A percentile compares a stretch with the other conserved stretches of the same genome.
These are phyloP conservation scores for Rosa multiflora DNA, from an alignment of 306 rosid genomes.

Conservation along the genomic window DNA sequence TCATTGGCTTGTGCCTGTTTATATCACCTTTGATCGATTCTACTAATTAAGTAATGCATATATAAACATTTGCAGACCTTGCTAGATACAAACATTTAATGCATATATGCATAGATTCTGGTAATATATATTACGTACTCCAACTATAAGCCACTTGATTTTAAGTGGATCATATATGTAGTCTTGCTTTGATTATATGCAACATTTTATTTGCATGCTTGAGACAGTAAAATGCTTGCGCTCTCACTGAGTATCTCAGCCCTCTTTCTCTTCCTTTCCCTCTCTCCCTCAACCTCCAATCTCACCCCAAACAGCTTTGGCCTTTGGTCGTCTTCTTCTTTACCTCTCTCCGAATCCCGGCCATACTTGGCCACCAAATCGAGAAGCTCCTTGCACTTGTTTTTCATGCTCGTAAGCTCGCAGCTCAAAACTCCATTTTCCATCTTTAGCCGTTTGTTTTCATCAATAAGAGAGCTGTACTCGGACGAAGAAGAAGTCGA, in stretches of 20 bases:
- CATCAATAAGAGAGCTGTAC: slow-evolving; percentile 50
- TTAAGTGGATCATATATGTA: background rate
- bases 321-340: slow-evolving; percentile 30
- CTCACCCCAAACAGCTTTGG: slow-evolving; percentile 88
- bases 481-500: slow-evolving; percentile 71
- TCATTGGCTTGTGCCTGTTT: background rate
- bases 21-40: background rate
- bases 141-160: background rate
- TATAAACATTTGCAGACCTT: background rate
- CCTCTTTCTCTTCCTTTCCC: slow-evolving; percentile 47
- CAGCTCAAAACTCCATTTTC: slow-evolving; percentile 62
- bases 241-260: slow-evolving; percentile 36
- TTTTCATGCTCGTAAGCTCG: slow-evolving; percentile 63
- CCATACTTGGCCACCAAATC: slow-evolving; percentile 53
- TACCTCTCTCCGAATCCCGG: slow-evolving; percentile 10
- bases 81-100: background rate
- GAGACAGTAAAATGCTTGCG: slow-evolving; percentile 63
- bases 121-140: background rate
- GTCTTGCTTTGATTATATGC: background rate
- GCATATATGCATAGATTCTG: background rate
- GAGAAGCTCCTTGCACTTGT: slow-evolving; percentile 66
- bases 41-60: background rate
- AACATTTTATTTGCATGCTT: slow-evolving; percentile 60
- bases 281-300: slow-evolving; percentile 68
- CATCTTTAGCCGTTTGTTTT: slow-evolving; percentile 76